phyloP scores from a whole-genome alignment of 306 rosid genomes.

The Quercus aquifolioides region DNA sequence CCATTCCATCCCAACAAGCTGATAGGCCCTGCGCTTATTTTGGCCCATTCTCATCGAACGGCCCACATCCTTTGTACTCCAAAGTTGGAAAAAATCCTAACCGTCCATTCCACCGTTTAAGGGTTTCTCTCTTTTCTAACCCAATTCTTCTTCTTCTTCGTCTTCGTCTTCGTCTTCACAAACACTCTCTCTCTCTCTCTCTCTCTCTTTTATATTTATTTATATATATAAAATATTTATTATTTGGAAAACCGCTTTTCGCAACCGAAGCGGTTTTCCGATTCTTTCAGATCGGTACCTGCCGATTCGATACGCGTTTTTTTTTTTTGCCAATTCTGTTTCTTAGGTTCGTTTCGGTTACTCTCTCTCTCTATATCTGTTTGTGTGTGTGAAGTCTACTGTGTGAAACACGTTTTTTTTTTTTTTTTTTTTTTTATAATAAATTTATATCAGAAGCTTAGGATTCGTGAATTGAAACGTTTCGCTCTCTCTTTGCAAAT shows the following conservation, averaged over 20 bases:
- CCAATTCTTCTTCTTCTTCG: background rate
- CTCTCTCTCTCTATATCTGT: background rate
- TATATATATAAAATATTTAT: too few relatives aligned
- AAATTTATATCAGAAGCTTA: background rate
- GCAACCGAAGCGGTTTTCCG: constrained; percentile 16
- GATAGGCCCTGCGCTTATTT: background rate
- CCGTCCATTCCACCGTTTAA: constrained; percentile 13
- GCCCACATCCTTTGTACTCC: background rate
- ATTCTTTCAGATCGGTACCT: constrained; percentile 12
- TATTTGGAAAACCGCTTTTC: constrained; percentile 7
- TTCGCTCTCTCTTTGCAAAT: too few relatives aligned
- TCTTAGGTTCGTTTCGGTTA: constrained; percentile 16
- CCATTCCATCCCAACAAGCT: background rate
- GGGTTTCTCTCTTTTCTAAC: constrained; percentile 8
- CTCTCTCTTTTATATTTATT: background rate
- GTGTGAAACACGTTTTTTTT: background rate
- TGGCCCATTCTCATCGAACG: constrained; percentile 2
- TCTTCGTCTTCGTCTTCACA: background rate
- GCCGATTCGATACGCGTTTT: background rate
- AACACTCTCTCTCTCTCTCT: constrained; percentile 2
- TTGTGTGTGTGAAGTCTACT: background rate
- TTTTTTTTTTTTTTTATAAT: background rate
- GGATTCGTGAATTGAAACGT: background rate
- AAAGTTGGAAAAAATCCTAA: constrained; percentile 1
- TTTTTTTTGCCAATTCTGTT: too few relatives aligned